phyloP scores from a whole-genome alignment of 2,329 filamentous ascomycete genomes.

The Cercospora citrullina region DNA sequence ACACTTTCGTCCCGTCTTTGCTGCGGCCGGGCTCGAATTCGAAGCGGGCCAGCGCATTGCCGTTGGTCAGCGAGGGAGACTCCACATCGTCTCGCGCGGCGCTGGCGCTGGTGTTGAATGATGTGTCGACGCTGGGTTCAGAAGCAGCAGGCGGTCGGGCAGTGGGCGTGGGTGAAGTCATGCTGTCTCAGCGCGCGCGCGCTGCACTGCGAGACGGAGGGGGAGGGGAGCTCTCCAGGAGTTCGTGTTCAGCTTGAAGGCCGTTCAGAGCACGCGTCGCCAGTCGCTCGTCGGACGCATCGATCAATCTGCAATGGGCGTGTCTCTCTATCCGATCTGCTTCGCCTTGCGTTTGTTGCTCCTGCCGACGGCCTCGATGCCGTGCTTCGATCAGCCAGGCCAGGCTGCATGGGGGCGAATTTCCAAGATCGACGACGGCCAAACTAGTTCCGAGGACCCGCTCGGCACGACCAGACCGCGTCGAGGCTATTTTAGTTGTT shows the following conservation, averaged over 20 bases:
- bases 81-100: conserved; percentile 36
- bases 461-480: neutral
- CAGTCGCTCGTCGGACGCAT: neutral
- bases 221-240: neutral
- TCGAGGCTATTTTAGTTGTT: conserved; percentile 10
- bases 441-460: neutral
- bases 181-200: neutral
- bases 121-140: conserved; percentile 45
- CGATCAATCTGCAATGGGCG: neutral
- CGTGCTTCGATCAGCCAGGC: neutral
- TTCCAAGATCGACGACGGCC: neutral
- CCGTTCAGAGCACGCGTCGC: neutral
- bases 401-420: neutral
- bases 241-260: neutral
- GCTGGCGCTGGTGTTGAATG: conserved; percentile 29
- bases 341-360: neutral
- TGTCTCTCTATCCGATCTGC: neutral
- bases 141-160: conserved; percentile 38
- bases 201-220: neutral
- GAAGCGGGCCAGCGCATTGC: conserved; percentile 73
- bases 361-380: neutral
- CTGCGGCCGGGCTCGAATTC: conserved; percentile 78
- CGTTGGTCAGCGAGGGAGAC: conserved; percentile 51
- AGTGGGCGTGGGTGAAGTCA: neutral
- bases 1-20: conserved; percentile 77